Evolutionary conservation across 495 filamentous ascomycete genomes (phyloP).

Genomic region (Neurospora sp.): DNA sequence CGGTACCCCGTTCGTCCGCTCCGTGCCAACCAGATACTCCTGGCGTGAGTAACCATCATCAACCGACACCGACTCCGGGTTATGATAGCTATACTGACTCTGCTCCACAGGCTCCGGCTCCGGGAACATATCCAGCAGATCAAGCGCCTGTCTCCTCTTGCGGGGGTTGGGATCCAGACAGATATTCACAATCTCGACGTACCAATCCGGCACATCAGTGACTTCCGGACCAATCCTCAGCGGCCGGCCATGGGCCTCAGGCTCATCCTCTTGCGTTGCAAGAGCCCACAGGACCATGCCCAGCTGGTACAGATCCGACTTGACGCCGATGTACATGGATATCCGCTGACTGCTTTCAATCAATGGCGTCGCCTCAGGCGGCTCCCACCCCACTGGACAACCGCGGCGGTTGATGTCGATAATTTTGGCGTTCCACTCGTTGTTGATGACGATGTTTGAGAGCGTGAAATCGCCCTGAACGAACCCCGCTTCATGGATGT

Average conservation of each 20-base stretch:
- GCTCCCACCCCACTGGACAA: slow-evolving; percentile 96
- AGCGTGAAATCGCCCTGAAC: slow-evolving; percentile 97
- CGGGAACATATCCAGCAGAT: slow-evolving; percentile 33
- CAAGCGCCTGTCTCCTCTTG: slow-evolving; percentile 28
- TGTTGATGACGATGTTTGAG: slow-evolving; percentile 92
- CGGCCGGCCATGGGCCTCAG: slow-evolving; percentile 70
- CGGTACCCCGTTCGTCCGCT: slow-evolving; percentile 13
- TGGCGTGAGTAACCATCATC: slow-evolving; percentile 23
- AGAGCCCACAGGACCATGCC: slow-evolving; percentile 97
- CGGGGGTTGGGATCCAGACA: slow-evolving; percentile 36
- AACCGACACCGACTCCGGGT: slow-evolving; percentile 20
- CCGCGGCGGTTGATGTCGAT: slow-evolving; percentile 97
- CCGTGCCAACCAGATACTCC: slow-evolving; percentile 21
- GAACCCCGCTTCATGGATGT: slow-evolving; percentile 93
- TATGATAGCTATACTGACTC: slow-evolving; percentile 11
- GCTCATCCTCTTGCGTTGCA: slow-evolving; percentile 79
- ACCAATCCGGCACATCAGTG: slow-evolving; percentile 31
- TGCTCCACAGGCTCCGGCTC: slow-evolving; percentile 16
- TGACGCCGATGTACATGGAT: slow-evolving; percentile 97
- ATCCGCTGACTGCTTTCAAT: slow-evolving; percentile 90
- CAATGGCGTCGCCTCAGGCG: slow-evolving; percentile 78
- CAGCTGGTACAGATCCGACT: slow-evolving; percentile 89
- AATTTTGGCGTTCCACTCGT: slow-evolving; percentile 77
- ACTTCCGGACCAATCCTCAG: slow-evolving; percentile 36
- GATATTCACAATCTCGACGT: slow-evolving; percentile 31